phyloP scores from a whole-genome alignment of 2,329 filamentous ascomycete genomes.

The Cordyceps farinosa region DNA sequence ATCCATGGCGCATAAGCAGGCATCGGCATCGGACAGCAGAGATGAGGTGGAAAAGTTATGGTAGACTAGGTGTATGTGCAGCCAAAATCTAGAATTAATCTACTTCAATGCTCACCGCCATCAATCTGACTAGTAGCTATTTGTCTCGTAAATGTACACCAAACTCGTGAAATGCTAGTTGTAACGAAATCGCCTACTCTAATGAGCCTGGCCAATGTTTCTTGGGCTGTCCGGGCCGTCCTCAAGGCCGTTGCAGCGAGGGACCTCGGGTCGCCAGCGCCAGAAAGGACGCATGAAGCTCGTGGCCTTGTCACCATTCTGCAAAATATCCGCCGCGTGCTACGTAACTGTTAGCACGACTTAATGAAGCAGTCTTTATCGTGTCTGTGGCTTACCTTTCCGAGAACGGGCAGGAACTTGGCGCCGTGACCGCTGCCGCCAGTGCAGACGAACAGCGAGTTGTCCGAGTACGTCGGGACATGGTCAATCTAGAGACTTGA shows the following conservation, averaged over 20 bases:
- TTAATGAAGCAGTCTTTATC: too few species aligned
- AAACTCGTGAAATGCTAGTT: neutral
- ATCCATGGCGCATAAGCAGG: conserved; percentile 14
- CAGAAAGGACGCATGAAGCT: conserved; percentile 31
- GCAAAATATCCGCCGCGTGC: conserved; percentile 32
- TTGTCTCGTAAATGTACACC: neutral
- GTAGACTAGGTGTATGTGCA: neutral
- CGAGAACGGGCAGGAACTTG: conserved; percentile 35
- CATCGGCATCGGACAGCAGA: neutral
- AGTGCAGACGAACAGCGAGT: conserved; percentile 33
- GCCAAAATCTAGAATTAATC: neutral
- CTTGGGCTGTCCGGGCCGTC: conserved; percentile 28
- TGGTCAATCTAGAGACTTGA: conserved; percentile 28
- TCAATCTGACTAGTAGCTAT: neutral
- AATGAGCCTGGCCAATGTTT: conserved; percentile 20
- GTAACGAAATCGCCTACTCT: neutral
- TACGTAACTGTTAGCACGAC: conserved; percentile 19
- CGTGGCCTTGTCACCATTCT: conserved; percentile 25
- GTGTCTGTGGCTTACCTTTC: conserved; percentile 23
- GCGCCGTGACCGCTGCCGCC: conserved; percentile 36
- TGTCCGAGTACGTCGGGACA: conserved; percentile 28
- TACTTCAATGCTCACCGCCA: neutral
- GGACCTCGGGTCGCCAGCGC: conserved; percentile 28
- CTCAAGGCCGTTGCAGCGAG: conserved; percentile 29
- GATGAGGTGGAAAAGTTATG: neutral